Evolutionary conservation across 345 rosid genomes (phyloP).

Genomic region (Syzygium grande): DNA sequence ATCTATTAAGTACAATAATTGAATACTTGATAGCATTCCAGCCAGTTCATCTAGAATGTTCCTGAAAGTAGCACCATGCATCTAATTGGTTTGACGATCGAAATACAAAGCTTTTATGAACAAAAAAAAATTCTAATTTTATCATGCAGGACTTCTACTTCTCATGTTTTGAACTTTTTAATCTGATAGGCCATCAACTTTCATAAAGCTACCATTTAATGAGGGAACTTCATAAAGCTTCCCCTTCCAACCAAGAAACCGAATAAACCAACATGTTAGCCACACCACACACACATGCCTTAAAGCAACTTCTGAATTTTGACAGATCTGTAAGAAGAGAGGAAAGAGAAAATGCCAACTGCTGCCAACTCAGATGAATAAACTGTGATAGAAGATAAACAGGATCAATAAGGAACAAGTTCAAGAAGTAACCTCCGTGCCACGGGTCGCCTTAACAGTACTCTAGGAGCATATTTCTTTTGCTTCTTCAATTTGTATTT

Average conservation of each 20-base stretch:
- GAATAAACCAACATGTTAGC: background rate
- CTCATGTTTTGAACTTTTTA: background rate
- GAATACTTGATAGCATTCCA: background rate
- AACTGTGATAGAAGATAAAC: background rate
- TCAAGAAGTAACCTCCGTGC: slow-evolving; percentile 43
- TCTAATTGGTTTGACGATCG: background rate
- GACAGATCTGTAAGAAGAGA: background rate
- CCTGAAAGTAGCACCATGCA: background rate
- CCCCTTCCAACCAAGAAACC: background rate
- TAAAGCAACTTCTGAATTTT: background rate
- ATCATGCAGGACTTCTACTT: background rate
- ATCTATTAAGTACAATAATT: background rate
- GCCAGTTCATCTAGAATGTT: background rate
- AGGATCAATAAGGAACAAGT: background rate
- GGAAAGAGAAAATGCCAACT: background rate
- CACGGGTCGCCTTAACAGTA: slow-evolving; percentile 76
- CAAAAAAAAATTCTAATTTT: background rate
- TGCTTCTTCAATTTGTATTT: slow-evolving; percentile 83
- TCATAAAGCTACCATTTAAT: background rate
- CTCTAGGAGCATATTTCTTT: slow-evolving; percentile 89
- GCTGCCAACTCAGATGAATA: background rate
- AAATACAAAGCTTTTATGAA: background rate
- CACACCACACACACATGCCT: background rate
- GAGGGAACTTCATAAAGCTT: background rate
- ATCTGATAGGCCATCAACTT: background rate